Evolutionary conservation across 73 alveolate genomes (phyloP).

Genomic region (Effrenium voratum): DNA sequence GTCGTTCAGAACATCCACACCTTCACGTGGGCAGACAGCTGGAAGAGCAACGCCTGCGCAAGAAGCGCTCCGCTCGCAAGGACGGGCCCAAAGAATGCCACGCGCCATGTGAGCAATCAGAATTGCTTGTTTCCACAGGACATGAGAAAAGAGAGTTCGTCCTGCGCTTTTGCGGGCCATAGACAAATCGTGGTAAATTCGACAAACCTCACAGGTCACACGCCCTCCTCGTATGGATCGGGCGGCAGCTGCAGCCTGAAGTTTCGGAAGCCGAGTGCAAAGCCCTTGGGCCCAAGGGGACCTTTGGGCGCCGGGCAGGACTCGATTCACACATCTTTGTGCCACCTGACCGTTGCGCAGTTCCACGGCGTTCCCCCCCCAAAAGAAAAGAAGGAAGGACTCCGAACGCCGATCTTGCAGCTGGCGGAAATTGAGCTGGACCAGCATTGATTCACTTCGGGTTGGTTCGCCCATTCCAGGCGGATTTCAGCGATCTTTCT

Average conservation of each 20-base stretch:
- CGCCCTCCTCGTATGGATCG: constrained; percentile 16
- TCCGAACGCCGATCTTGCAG: not conserved
- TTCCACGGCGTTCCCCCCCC: not conserved
- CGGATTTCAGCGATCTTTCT: too few relatives aligned
- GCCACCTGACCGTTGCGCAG: not conserved
- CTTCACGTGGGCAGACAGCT: constrained; percentile 78
- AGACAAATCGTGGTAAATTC: too few relatives aligned
- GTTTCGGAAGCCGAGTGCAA: not conserved
- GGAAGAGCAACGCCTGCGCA: constrained; percentile 63
- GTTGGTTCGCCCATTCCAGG: not conserved
- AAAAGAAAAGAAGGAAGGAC: too few relatives aligned
- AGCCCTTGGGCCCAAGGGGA: not conserved
- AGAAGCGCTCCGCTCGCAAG: not conserved
- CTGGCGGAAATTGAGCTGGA: not conserved
- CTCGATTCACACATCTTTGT: constrained; percentile 69
- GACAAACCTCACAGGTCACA: too few relatives aligned
- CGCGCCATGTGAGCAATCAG: too few relatives aligned
- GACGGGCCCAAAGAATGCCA: too few relatives aligned
- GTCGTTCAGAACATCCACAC: not conserved
- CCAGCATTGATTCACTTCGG: too few relatives aligned
- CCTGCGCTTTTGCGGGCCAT: too few relatives aligned
- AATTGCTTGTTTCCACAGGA: too few relatives aligned
- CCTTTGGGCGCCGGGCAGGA: constrained; percentile 14
- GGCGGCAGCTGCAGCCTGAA: constrained; percentile 39
- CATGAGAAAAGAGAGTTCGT: too few relatives aligned